Percentiles rank a stretch among this genome's conserved stretches.
Evolutionary conservation across 805 yeast species (phyloP).

Genomic region (Ascoidea tarda): DNA sequence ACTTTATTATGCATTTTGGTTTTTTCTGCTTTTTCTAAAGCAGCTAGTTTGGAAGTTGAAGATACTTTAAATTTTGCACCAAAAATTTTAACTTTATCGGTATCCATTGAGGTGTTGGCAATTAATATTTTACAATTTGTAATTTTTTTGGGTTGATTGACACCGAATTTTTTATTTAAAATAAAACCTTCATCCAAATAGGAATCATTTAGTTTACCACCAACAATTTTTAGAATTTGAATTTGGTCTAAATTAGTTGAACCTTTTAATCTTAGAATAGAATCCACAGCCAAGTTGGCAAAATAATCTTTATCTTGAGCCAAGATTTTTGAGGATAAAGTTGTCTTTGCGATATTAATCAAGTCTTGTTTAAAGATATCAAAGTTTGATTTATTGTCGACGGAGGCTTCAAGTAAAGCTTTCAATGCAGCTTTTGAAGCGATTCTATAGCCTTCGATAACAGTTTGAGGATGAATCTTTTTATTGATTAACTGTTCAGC

Average conservation of each 20-base stretch:
- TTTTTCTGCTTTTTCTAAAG: constrained; percentile 86
- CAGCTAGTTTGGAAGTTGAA: constrained; percentile 87
- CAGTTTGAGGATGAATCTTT: constrained; percentile 95
- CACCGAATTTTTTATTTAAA: constrained; percentile 83
- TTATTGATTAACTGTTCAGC: constrained; percentile 87
- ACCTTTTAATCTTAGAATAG: constrained; percentile 76
- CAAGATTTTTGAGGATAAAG: constrained; percentile 83
- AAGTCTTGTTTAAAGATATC: constrained; percentile 63
- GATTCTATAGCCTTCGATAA: constrained; percentile 87
- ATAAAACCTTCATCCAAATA: constrained; percentile 94
- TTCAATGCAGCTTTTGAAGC: constrained; percentile 75
- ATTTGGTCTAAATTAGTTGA: constrained; percentile 83
- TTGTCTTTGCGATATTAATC: constrained; percentile 80
- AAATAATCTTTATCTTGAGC: constrained; percentile 91
- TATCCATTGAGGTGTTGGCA: constrained; percentile 93
- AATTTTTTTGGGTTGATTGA: constrained; percentile 78
- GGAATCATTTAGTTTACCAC: constrained; percentile 85
- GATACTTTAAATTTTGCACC: constrained; percentile 98
- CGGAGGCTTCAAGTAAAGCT: constrained; percentile 67
- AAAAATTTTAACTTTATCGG: constrained; percentile 93
- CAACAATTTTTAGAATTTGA: constrained; percentile 84
- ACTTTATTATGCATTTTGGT: constrained; percentile 85
- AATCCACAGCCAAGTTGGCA: constrained; percentile 85
- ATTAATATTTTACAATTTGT: constrained; percentile 77
- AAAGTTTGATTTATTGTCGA: constrained; percentile 48